phyloP scores from a whole-genome alignment of 306 rosid species.

The Dicorynia guianensis region DNA sequence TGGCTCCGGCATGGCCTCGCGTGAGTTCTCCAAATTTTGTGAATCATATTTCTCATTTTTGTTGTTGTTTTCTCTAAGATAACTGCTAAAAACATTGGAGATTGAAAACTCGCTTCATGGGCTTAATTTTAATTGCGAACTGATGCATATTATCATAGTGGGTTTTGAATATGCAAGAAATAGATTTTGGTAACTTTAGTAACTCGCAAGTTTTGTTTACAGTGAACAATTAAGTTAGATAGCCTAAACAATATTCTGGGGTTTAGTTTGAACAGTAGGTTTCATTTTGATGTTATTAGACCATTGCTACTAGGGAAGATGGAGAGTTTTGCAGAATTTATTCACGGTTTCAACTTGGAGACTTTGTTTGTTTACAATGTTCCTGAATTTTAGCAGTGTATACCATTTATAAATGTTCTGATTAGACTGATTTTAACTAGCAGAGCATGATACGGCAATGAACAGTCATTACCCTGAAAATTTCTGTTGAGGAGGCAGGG shows the following conservation, averaged over 20 bases:
- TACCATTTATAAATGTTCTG: no score
- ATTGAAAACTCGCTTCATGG: not conserved
- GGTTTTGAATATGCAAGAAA: not conserved
- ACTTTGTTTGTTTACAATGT: not conserved
- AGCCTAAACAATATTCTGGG: not conserved
- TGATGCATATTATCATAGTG: not conserved
- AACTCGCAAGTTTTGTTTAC: no score
- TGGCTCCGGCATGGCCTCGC: slow-evolving; percentile 78
- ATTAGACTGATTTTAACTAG: not conserved
- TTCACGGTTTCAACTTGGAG: not conserved
- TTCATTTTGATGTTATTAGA: not conserved
- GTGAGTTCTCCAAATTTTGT: slow-evolving; percentile 46
- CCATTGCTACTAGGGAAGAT: not conserved
- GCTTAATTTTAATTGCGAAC: not conserved
- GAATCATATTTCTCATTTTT: no score
- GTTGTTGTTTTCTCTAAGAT: not conserved
- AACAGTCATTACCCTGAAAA: not conserved
- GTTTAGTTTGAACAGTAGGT: not conserved
- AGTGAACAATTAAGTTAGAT: not conserved
- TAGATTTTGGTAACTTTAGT: no score
- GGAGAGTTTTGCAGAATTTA: not conserved
- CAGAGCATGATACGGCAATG: not conserved
- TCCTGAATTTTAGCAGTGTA: no score
- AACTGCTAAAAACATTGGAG: not conserved
- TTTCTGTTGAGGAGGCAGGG: not conserved